These are phyloP conservation scores for Rusavskia elegans DNA, from an alignment of 495 filamentous ascomycete genomes.

Conservation along the genomic window DNA sequence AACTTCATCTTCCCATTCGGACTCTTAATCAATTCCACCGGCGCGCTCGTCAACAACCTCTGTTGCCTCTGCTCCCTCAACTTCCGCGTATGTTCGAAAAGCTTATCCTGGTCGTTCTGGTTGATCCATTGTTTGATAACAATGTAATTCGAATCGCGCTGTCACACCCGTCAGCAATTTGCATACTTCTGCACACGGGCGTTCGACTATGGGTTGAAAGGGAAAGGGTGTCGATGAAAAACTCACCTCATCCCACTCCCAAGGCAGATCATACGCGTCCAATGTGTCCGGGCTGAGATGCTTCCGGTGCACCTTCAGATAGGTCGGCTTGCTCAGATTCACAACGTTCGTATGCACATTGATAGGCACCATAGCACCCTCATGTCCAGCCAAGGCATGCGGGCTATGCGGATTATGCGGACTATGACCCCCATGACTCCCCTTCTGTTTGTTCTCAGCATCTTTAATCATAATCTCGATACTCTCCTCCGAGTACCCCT, in stretches of 20 bases:
- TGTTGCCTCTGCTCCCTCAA: conserved; percentile 43
- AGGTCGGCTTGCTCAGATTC: conserved; percentile 21
- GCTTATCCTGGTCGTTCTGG: conserved; percentile 53
- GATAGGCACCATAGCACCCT: background rate
- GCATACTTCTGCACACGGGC: too few relatives aligned
- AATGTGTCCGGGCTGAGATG: conserved; percentile 33
- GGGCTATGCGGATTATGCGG: background rate
- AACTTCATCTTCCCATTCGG: conserved; percentile 36
- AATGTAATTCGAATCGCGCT: conserved; percentile 51
- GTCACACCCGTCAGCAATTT: conserved; percentile 11
- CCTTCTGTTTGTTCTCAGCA: conserved; percentile 1
- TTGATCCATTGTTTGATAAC: conserved; percentile 64
- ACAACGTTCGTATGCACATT: background rate
- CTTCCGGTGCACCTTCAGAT: conserved; percentile 37
- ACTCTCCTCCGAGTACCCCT: conserved; percentile 9
- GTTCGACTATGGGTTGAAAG: background rate
- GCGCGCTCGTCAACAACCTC: conserved; percentile 27
- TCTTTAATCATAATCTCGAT: conserved; percentile 9
- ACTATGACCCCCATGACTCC: background rate
- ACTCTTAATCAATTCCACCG: conserved; percentile 27
- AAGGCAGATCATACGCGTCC: conserved; percentile 29
- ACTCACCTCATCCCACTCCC: conserved; percentile 25
- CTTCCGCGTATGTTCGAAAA: conserved; percentile 55
- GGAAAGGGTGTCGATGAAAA: background rate
- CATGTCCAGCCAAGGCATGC: background rate